Conservation (phyloP, 2,329 filamentous ascomycete species). For the Diaporthe sp. region DNA sequence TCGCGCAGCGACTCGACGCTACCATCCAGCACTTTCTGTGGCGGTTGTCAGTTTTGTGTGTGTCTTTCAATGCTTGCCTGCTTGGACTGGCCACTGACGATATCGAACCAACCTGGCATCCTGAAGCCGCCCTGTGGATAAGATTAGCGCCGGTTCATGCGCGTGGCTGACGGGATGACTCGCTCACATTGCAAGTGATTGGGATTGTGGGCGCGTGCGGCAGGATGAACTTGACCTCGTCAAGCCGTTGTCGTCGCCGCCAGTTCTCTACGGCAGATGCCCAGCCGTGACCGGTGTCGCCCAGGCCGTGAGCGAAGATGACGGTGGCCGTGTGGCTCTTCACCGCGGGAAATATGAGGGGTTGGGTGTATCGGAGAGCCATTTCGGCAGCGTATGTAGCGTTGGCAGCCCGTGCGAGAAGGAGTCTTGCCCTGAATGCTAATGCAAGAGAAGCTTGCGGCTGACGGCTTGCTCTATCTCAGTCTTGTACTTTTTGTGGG, state of each 20-base stretch:
- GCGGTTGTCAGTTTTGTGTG: background rate
- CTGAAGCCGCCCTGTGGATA: slow-evolving; percentile 64
- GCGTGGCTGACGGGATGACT: background rate
- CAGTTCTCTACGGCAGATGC: slow-evolving; percentile 87
- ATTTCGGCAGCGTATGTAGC: slow-evolving; percentile 20
- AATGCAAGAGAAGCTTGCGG: background rate
- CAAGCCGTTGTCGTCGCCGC: slow-evolving; percentile 82
- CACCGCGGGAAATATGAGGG: slow-evolving; percentile 82
- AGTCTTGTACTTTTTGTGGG: slow-evolving; percentile 11
- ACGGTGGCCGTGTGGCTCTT: slow-evolving; percentile 92
- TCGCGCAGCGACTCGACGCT: slow-evolving; percentile 45
- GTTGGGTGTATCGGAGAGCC: slow-evolving; percentile 53
- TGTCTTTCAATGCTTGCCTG: background rate
- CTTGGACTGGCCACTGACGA: slow-evolving; percentile 61
- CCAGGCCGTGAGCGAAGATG: slow-evolving; percentile 93
- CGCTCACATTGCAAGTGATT: slow-evolving; percentile 74
- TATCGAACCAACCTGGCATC: slow-evolving; percentile 93
- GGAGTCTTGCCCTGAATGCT: background rate
- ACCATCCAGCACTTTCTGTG: slow-evolving; percentile 43
- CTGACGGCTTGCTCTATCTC: background rate
- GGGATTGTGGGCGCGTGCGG: slow-evolving; percentile 90
- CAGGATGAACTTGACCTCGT: slow-evolving; percentile 94
- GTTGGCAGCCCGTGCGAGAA: background rate
- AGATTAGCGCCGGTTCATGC: slow-evolving; percentile 30
- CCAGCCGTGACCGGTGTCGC: slow-evolving; percentile 86